A percentile compares a stretch with the other conserved stretches of the same genome.
Evolutionary conservation across 1,284 basidiomycete genomes (phyloP).

Genomic region (Pyrrhoderma lamaoense): DNA sequence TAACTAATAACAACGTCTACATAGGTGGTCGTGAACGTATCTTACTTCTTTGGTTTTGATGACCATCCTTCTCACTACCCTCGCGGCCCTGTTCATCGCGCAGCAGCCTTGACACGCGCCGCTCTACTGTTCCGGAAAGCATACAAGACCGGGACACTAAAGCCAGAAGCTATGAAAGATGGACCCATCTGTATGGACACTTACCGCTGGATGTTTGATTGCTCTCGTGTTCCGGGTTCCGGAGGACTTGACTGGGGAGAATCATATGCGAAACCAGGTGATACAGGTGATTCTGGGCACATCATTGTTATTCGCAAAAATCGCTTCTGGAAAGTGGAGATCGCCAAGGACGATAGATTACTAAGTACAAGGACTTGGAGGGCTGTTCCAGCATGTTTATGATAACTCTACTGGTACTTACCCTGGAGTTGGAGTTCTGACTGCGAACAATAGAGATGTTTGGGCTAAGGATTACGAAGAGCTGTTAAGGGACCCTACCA

Average conservation of each 20-base stretch:
- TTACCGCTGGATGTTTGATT: slow-evolving; percentile 93
- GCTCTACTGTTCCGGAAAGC: slow-evolving; percentile 67
- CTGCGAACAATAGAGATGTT: slow-evolving; percentile 71
- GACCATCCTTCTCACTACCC: slow-evolving; percentile 53
- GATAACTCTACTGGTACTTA: slow-evolving; percentile 53
- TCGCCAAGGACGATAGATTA: slow-evolving; percentile 48
- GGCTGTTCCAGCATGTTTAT: slow-evolving; percentile 69
- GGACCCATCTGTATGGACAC: slow-evolving; percentile 83
- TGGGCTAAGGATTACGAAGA: slow-evolving; percentile 78
- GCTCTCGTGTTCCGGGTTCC: slow-evolving; percentile 72
- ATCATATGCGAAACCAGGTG: slow-evolving; percentile 57
- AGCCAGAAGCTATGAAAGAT: slow-evolving; percentile 69
- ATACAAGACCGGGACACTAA: slow-evolving; percentile 58
- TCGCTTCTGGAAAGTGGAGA: slow-evolving; percentile 68
- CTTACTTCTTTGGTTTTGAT: slow-evolving; percentile 78
- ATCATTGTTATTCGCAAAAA: slow-evolving; percentile 75
- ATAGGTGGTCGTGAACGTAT: slow-evolving; percentile 66
- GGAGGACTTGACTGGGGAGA: slow-evolving; percentile 71
- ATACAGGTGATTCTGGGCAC: slow-evolving; percentile 62
- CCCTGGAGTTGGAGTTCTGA: slow-evolving; percentile 70
- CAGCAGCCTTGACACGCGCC: slow-evolving; percentile 64
- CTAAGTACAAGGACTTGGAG: slow-evolving; percentile 67
- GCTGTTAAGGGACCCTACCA: slow-evolving; percentile 49
- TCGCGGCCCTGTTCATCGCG: slow-evolving; percentile 56
- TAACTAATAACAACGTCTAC: no score